A percentile compares a stretch with the other conserved stretches of the same genome.
Conservation (phyloP, 345 rosid species). For the Draba incana region DNA sequence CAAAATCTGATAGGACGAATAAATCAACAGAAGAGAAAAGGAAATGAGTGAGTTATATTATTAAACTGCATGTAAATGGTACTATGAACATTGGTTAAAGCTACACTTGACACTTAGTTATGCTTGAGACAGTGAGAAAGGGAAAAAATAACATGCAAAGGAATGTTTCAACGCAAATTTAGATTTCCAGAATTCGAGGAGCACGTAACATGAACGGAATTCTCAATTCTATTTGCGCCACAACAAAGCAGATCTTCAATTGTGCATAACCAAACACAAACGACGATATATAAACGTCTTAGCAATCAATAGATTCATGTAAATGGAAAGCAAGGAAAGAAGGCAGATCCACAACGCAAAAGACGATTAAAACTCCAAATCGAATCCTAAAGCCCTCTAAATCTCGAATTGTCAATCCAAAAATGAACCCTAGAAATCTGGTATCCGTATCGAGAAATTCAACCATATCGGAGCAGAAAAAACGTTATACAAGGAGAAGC, state of each 20-base stretch:
- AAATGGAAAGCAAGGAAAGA: constrained; percentile 25
- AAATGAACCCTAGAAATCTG: constrained; percentile 39
- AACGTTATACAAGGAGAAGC: constrained; percentile 33
- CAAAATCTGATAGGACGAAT: constrained; percentile 38
- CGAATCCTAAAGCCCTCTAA: constrained; percentile 46
- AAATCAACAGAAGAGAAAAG: background rate
- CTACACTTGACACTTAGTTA: constrained; percentile 19
- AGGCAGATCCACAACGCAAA: constrained; percentile 57
- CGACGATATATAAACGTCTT: constrained; percentile 14
- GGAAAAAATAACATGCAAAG: constrained; percentile 4
- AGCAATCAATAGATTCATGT: constrained; percentile 23
- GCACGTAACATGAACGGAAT: constrained; percentile 1
- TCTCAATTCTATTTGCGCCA: constrained; percentile 9
- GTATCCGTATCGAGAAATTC: constrained; percentile 38
- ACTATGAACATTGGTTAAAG: background rate
- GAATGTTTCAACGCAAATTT: background rate
- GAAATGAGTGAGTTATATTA: constrained; percentile 16
- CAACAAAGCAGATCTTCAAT: constrained; percentile 22
- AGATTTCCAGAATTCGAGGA: constrained; percentile 12
- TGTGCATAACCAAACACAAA: background rate
- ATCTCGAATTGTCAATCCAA: constrained; percentile 45
- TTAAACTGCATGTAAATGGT: constrained; percentile 26
- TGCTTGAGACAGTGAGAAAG: constrained; percentile 2
- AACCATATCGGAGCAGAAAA: background rate
- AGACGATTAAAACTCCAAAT: constrained; percentile 40